Evolutionary conservation across 2,329 filamentous ascomycete genomes (phyloP), one percentile per base, ranked within the genome.

Genomic region (Trichophyton benhamiae): DNA sequence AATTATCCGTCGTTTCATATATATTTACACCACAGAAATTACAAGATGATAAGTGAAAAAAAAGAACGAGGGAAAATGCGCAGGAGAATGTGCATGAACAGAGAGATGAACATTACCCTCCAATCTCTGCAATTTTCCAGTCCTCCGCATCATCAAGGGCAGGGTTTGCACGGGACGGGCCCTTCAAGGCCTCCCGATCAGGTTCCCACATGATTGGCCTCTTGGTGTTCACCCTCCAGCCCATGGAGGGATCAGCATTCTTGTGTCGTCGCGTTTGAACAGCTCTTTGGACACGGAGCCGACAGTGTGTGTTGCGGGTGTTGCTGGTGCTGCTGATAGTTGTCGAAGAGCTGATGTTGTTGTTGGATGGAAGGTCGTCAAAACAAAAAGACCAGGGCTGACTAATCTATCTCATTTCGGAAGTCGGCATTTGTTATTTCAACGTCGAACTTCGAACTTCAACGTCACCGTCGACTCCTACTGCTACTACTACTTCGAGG

Each of bases 161-260:
- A 53, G 48, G 48, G 48, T 53, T 53, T 53, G 48, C 48, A 33
- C 48, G 48, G 48, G 48, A 53, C 48, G 48, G 48, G 48, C 48
- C 48, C 48, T 53, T 53, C 22, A 33, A 27, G 48, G 48, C 8
- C 48, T 52, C 11, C 48, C 48, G 48, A 53, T 53, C 22, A 53
- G 13, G 48, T 53, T 53, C 30, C 48, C 48, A 53, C 48, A 15
- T 11, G 9, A 20, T 53, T 53, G 48, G 30, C 7, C 11, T 13
- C 46, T 22, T 53, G 15, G 48, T 13, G 9, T 27, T 46, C 15
- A 20, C 17, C 4, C 25, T 48, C n/a, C 8, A 48, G 44, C n/a
- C 44, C 20, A 17, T 20, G 44, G 20, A 48, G 7, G 7, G 44
- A 48, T 44, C 41, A n/a, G 5, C 15, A n/a, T 17, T 17, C 13